A percentile compares a stretch with the other conserved stretches of the same genome.
Evolutionary conservation across 306 rosid species (phyloP).

Genomic region (Castanea mollissima): DNA sequence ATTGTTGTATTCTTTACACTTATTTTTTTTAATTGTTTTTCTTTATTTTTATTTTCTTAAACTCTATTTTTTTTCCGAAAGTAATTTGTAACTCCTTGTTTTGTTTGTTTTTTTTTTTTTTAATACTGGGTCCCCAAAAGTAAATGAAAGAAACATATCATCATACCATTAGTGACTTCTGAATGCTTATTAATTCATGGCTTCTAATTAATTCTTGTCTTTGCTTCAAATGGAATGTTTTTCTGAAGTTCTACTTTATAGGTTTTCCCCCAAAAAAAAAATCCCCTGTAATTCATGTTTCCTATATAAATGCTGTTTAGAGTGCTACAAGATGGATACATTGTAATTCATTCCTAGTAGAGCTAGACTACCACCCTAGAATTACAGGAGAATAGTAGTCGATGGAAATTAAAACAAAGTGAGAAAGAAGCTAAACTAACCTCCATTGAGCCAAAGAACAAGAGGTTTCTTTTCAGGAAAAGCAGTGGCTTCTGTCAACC

Average conservation of each 20-base stretch:
- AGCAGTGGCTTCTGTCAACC: conserved; percentile 63
- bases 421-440: conserved; percentile 19
- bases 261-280: not conserved
- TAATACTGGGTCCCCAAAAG: conserved; percentile 11
- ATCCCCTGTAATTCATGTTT: too few species aligned
- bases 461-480: conserved; percentile 60
- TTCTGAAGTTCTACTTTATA: not conserved
- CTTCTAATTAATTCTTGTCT: not conserved
- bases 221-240: not conserved
- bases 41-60: not conserved
- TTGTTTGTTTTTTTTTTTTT: too few species aligned
- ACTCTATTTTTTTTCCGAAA: not conserved
- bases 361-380: too few species aligned
- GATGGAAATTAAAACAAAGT: not conserved
- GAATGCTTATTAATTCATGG: conserved; percentile 5
- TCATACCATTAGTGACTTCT: conserved; percentile 12
- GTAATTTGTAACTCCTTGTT: not conserved
- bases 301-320: too few species aligned
- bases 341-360: not conserved
- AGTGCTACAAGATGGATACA: too few species aligned
- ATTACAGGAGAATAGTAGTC: not conserved
- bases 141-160: conserved; percentile 16
- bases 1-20: too few species aligned
- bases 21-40: not conserved
- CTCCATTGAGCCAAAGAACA: conserved; percentile 91